Conservation (phyloP, 345 rosid species). For the Populus deltoides region DNA sequence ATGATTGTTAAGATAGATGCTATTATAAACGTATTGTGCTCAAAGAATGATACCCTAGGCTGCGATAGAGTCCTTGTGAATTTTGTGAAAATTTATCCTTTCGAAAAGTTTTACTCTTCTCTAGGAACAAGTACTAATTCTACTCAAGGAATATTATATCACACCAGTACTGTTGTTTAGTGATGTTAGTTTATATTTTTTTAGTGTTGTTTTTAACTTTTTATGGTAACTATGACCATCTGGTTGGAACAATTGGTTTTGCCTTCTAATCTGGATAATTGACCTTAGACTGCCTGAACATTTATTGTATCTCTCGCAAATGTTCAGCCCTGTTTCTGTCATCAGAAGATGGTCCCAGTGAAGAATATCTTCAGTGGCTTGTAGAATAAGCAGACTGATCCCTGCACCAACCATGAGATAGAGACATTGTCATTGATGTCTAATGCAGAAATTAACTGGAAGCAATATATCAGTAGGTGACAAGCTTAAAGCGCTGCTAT, state of each 20-base stretch:
- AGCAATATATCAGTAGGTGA: background rate
- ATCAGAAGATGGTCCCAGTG: conserved; percentile 38
- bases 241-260: background rate
- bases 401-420: conserved; percentile 20
- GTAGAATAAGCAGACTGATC: conserved; percentile 38
- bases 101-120: background rate
- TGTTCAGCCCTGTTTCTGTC: conserved; percentile 33
- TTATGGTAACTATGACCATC: background rate
- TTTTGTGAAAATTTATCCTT: background rate
- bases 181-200: background rate
- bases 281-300: conserved; percentile 25
- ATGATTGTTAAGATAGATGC: background rate
- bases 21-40: background rate
- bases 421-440: background rate
- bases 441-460: too few species aligned
- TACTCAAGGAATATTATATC: background rate
- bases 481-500: background rate
- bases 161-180: background rate
- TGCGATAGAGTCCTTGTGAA: background rate
- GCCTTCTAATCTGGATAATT: background rate
- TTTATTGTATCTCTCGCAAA: conserved; percentile 28
- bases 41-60: background rate
- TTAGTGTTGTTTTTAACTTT: background rate
- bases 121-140: background rate
- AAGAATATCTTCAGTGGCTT: conserved; percentile 32